phyloP scores from a whole-genome alignment of 306 rosid species.

The Canavalia ensiformis region DNA sequence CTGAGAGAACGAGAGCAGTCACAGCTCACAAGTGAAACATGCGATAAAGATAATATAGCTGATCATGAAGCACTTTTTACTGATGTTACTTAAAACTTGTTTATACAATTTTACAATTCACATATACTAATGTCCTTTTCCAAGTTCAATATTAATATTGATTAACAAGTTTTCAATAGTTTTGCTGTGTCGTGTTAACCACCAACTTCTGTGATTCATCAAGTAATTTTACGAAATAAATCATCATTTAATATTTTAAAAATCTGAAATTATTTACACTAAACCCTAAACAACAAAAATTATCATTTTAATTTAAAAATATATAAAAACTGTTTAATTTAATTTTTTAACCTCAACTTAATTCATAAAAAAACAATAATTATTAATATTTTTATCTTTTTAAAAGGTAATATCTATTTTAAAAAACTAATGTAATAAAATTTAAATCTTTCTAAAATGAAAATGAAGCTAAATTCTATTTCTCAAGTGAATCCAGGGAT shows the following conservation, averaged over 20 bases:
- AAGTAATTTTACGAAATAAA: neutral
- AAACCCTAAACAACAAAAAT: no score
- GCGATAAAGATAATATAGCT: neutral
- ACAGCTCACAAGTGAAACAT: neutral
- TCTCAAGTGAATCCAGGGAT: constrained; percentile 57
- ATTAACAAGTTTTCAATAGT: neutral
- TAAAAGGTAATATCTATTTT: no score
- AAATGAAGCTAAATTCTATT: neutral
- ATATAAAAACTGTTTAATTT: no score
- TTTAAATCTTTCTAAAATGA: no score
- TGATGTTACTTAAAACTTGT: neutral
- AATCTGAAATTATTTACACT: no score
- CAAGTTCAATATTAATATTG: constrained; percentile 17
- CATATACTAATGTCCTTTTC: constrained; percentile 32
- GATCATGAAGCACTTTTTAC: neutral
- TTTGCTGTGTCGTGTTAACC: constrained; percentile 33
- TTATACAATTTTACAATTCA: neutral
- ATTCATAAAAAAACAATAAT: no score
- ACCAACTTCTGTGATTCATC: constrained; percentile 25
- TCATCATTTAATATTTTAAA: no score
- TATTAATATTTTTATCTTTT: no score
- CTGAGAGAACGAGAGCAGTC: no score
- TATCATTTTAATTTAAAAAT: no score
- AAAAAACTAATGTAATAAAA: no score
- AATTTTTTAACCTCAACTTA: no score